Evolutionary conservation across 805 yeast species (phyloP).

Genomic region (Saccharomycopsis sp.): DNA sequence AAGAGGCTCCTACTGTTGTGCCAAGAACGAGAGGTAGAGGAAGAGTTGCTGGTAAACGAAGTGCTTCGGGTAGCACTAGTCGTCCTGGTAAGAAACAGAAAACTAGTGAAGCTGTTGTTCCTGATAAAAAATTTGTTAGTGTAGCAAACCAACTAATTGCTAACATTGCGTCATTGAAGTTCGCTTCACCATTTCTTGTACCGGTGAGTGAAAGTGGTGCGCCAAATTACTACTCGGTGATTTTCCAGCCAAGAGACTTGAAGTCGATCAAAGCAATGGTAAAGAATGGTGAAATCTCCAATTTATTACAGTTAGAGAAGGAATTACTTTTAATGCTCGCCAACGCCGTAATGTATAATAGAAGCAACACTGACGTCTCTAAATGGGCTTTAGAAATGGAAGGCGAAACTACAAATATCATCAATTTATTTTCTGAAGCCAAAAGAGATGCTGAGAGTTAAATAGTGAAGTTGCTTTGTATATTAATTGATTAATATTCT

Average conservation of each 20-base stretch:
- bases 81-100: constrained; percentile 3
- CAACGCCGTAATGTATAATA: constrained; percentile 78
- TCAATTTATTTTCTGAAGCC: constrained; percentile 55
- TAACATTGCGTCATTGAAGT: constrained; percentile 62
- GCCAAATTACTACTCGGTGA: constrained; percentile 56
- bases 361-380: constrained; percentile 53
- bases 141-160: constrained; percentile 55
- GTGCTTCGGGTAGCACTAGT: constrained; percentile 1
- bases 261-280: constrained; percentile 53
- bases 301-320: constrained; percentile 48
- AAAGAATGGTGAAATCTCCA: constrained; percentile 49
- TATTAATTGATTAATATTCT: constrained; percentile 2
- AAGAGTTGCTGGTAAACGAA: neutral
- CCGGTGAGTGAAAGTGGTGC: constrained; percentile 66
- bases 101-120: neutral
- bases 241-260: constrained; percentile 60
- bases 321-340: constrained; percentile 74
- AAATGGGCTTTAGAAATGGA: constrained; percentile 64
- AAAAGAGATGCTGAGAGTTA: constrained; percentile 23
- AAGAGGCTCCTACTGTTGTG: neutral
- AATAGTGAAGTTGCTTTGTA: too few species aligned
- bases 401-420: constrained; percentile 50
- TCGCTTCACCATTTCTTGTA: constrained; percentile 64
- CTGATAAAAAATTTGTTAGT: constrained; percentile 48
- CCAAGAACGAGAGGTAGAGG: neutral